phyloP scores from a whole-genome alignment of 1,139 yeast genomes.

The Saccharomyces hybrid region DNA sequence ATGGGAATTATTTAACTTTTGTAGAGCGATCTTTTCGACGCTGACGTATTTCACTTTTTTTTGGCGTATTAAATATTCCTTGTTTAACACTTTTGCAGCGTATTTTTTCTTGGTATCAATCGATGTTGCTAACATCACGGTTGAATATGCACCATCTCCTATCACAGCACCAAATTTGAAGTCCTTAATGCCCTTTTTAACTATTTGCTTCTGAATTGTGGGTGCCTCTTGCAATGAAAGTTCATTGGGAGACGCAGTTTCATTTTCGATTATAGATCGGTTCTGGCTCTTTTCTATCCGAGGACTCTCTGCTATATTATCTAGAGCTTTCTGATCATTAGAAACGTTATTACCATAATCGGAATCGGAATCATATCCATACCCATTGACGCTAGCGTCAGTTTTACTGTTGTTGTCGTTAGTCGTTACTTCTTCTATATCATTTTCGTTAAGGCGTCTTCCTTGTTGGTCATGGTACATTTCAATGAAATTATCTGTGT shows the following conservation, averaged over 20 bases:
- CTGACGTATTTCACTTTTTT: conserved; percentile 75
- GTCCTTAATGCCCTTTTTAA: conserved; percentile 53
- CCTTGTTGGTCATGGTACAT: conserved; percentile 10
- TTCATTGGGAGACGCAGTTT: conserved; percentile 21
- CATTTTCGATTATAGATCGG: conserved; percentile 24
- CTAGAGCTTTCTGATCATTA: conserved; percentile 30
- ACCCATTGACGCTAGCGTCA: neutral
- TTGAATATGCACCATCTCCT: conserved; percentile 80
- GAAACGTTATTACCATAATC: conserved; percentile 38
- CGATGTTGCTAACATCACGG: conserved; percentile 65
- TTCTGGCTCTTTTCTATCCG: neutral
- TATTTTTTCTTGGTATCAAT: conserved; percentile 47
- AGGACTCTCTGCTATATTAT: neutral
- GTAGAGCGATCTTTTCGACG: conserved; percentile 68
- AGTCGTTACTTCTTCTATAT: conserved; percentile 12
- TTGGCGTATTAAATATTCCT: conserved; percentile 68
- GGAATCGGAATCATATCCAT: conserved; percentile 37
- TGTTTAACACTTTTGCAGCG: conserved; percentile 69
- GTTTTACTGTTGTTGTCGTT: conserved; percentile 6
- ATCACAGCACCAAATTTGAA: conserved; percentile 63
- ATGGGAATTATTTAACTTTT: conserved; percentile 57
- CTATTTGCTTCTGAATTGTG: conserved; percentile 26
- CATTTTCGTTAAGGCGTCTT: conserved; percentile 3
- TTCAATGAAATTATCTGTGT: conserved; percentile 23
- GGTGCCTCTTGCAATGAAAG: neutral